These are phyloP conservation scores for Penicillium cosmopolitanum DNA, from an alignment of 495 filamentous ascomycete genomes.

Conservation along the genomic window DNA sequence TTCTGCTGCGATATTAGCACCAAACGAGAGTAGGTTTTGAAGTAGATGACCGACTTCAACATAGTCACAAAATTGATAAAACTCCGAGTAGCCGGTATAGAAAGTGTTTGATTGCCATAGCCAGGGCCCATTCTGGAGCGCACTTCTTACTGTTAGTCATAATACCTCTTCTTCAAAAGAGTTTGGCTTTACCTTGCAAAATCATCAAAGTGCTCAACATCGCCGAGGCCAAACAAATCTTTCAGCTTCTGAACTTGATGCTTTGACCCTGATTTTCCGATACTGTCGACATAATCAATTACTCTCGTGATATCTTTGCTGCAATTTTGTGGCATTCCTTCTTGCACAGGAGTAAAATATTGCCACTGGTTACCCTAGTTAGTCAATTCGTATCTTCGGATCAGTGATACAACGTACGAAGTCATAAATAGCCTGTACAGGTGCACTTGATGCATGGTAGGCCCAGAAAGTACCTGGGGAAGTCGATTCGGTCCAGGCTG, in stretches of 20 bases:
- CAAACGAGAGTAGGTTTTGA: not conserved
- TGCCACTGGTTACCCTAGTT: conserved; percentile 45
- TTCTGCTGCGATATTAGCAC: conserved; percentile 21
- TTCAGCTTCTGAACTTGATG: conserved; percentile 56
- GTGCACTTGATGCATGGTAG: conserved; percentile 64
- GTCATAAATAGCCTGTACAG: conserved; percentile 64
- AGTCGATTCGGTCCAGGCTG: conserved; percentile 63
- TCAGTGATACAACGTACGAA: conserved; percentile 37
- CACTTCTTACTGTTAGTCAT: conserved; percentile 29
- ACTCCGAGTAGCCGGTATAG: conserved; percentile 49
- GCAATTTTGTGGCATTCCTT: conserved; percentile 68
- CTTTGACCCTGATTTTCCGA: conserved; percentile 45
- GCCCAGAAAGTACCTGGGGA: conserved; percentile 70
- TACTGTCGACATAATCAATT: conserved; percentile 58
- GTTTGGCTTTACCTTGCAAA: conserved; percentile 49
- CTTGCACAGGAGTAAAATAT: conserved; percentile 66
- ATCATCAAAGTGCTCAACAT: conserved; percentile 59
- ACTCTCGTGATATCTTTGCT: conserved; percentile 58
- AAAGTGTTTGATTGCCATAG: conserved; percentile 60
- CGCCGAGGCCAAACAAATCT: conserved; percentile 58
- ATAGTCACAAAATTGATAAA: conserved; percentile 59
- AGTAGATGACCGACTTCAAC: conserved; percentile 40
- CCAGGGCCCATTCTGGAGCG: conserved; percentile 59
- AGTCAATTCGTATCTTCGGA: not conserved
- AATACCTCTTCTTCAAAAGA: no score